These are phyloP conservation scores for Auricularia heimuer DNA, from an alignment of 768 basidiomycete species.

Conservation along the genomic window DNA sequence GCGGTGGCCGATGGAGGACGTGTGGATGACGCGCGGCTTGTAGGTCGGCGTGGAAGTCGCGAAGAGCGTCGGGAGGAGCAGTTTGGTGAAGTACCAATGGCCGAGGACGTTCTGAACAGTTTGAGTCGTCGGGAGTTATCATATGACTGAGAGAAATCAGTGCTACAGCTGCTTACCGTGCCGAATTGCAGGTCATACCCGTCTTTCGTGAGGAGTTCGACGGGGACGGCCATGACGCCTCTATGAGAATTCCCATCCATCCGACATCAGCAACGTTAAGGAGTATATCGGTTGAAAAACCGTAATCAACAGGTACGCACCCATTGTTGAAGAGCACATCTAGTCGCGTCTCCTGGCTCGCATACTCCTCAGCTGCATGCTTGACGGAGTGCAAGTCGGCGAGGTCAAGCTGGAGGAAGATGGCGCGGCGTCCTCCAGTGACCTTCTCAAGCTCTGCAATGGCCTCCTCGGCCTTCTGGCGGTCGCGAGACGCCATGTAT, in stretches of 20 bases:
- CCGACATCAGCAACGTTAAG: neutral
- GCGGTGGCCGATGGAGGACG: conserved; percentile 32
- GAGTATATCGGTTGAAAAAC: neutral
- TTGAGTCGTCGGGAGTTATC: no score
- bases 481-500: conserved; percentile 11
- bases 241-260: neutral
- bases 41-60: conserved; percentile 19
- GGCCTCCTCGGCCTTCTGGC: conserved; percentile 5
- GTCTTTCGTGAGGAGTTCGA: conserved; percentile 12
- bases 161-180: conserved; percentile 38
- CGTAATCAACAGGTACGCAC: conserved; percentile 20
- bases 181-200: conserved; percentile 19
- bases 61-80: conserved; percentile 11
- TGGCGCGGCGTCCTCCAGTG: conserved; percentile 14
- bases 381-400: conserved; percentile 23
- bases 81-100: conserved; percentile 11
- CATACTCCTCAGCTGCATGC: conserved; percentile 14
- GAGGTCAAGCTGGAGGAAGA: conserved; percentile 25
- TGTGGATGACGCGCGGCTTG: conserved; percentile 38
- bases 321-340: conserved; percentile 43
- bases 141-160: neutral
- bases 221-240: conserved; percentile 16
- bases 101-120: conserved; percentile 10
- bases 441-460: conserved; percentile 13
- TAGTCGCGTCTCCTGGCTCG: conserved; percentile 34